phyloP scores from a whole-genome alignment of 1,284 basidiomycete genomes.

The Papiliotrema fonsecae region DNA sequence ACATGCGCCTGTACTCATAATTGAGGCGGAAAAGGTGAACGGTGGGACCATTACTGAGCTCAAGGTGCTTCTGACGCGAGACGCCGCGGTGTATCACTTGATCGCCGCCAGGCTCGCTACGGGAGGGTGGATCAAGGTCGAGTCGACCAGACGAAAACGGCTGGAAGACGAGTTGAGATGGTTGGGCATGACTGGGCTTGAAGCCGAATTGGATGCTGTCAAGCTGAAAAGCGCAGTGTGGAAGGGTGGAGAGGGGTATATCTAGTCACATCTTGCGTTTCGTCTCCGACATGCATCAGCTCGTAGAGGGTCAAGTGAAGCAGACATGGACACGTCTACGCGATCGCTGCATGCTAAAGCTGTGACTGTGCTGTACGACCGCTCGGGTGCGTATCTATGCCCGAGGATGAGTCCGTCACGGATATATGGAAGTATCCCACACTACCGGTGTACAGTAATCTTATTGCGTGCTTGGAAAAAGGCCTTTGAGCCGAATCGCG shows the following conservation, averaged over 20 bases:
- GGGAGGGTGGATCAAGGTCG: background rate
- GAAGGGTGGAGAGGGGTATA: slow-evolving; percentile 4
- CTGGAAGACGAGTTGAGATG: slow-evolving; percentile 4
- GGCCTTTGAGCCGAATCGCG: too few species aligned
- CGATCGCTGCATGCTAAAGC: too few species aligned
- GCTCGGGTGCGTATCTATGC: too few species aligned
- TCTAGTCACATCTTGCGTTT: background rate
- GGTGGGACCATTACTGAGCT: slow-evolving; percentile 3
- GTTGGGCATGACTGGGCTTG: slow-evolving; percentile 2
- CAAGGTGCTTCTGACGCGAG: slow-evolving; percentile 1
- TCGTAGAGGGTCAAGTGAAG: too few species aligned
- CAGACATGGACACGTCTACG: too few species aligned
- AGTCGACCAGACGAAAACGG: background rate
- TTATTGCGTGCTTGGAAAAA: too few species aligned
- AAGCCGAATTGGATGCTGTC: background rate
- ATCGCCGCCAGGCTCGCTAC: background rate
- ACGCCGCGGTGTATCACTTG: slow-evolving; percentile 3
- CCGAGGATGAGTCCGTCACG: too few species aligned
- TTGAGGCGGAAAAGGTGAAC: slow-evolving; percentile 1
- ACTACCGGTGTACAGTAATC: too few species aligned
- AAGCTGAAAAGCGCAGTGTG: background rate
- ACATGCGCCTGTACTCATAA: background rate
- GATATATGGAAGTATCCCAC: too few species aligned
- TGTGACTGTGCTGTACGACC: too few species aligned
- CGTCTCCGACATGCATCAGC: background rate